Evolutionary conservation across 257 asterid genomes (phyloP).

Genomic region (Fraxinus pennsylvanica): DNA sequence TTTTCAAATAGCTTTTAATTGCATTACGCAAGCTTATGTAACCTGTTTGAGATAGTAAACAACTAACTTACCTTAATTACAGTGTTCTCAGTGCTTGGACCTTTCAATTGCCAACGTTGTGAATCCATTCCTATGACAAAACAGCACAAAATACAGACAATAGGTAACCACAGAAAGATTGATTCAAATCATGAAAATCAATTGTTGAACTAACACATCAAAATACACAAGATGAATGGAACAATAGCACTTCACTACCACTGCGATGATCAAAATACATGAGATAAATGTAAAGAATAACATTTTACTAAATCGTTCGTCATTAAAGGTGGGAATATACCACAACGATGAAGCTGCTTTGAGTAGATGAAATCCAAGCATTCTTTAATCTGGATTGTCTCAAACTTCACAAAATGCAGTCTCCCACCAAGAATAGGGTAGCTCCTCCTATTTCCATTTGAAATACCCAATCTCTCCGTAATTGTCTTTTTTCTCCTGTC

Average conservation of each 20-base stretch:
- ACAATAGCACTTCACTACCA: constrained; percentile 13
- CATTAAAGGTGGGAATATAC: constrained; percentile 46
- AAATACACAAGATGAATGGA: constrained; percentile 7
- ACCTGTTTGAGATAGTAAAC: not conserved
- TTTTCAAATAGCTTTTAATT: constrained; percentile 6
- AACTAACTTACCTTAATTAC: constrained; percentile 71
- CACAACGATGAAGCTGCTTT: constrained; percentile 92
- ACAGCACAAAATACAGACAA: constrained; percentile 28
- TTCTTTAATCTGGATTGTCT: constrained; percentile 71
- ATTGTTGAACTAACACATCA: constrained; percentile 4
- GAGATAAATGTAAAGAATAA: too few species aligned
- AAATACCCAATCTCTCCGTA: constrained; percentile 60
- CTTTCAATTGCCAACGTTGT: constrained; percentile 65
- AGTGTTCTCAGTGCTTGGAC: constrained; percentile 59
- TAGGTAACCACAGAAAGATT: not conserved
- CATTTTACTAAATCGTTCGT: not conserved
- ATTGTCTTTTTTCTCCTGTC: constrained; percentile 74
- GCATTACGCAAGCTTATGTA: not conserved
- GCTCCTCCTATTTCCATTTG: constrained; percentile 72
- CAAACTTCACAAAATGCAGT: constrained; percentile 95
- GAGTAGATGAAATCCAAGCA: constrained; percentile 97
- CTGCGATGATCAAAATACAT: too few species aligned
- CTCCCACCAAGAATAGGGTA: constrained; percentile 98
- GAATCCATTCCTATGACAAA: constrained; percentile 69
- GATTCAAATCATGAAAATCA: constrained; percentile 5